Evolutionary conservation across 2,329 filamentous ascomycete species (phyloP).

Genomic region (Arthrinium phaeospermum): DNA sequence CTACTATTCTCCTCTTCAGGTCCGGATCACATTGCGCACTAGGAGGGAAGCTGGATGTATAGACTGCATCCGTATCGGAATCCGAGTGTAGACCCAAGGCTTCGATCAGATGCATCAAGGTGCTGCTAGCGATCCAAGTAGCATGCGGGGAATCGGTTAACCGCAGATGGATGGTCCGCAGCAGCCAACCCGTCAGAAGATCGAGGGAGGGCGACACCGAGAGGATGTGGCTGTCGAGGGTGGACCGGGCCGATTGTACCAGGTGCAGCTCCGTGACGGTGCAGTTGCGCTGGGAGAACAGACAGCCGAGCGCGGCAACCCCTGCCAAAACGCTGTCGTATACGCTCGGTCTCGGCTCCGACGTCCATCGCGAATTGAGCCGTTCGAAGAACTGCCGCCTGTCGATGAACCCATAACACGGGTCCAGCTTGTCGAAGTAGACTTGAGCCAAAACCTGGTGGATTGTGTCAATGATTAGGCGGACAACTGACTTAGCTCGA

Average conservation of each 20-base stretch:
- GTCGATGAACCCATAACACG: slow-evolving; percentile 57
- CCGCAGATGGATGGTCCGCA: slow-evolving; percentile 59
- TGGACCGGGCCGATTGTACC: slow-evolving; percentile 49
- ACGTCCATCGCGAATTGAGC: slow-evolving; percentile 41
- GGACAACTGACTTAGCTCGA: not conserved
- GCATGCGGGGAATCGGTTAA: slow-evolving; percentile 58
- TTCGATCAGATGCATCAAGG: slow-evolving; percentile 63
- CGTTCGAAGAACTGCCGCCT: slow-evolving; percentile 37
- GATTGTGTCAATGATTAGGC: not conserved
- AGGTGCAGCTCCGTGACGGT: slow-evolving; percentile 50
- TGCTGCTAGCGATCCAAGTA: slow-evolving; percentile 63
- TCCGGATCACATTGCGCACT: slow-evolving; percentile 42
- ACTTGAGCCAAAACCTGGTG: slow-evolving; percentile 42
- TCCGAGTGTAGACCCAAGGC: slow-evolving; percentile 55
- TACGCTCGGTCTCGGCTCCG: slow-evolving; percentile 34
- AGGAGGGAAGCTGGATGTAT: slow-evolving; percentile 31
- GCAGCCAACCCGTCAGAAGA: slow-evolving; percentile 56
- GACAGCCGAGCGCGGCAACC: slow-evolving; percentile 58
- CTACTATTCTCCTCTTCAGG: slow-evolving; percentile 49
- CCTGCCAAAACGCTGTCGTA: slow-evolving; percentile 58
- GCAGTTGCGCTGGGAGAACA: slow-evolving; percentile 54
- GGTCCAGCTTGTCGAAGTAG: slow-evolving; percentile 60
- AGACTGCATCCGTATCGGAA: not conserved
- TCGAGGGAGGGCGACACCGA: slow-evolving; percentile 40
- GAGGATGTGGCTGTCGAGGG: slow-evolving; percentile 49